Conservation (phyloP, 148 eudicot species). For the Linanthus parryae region DNA sequence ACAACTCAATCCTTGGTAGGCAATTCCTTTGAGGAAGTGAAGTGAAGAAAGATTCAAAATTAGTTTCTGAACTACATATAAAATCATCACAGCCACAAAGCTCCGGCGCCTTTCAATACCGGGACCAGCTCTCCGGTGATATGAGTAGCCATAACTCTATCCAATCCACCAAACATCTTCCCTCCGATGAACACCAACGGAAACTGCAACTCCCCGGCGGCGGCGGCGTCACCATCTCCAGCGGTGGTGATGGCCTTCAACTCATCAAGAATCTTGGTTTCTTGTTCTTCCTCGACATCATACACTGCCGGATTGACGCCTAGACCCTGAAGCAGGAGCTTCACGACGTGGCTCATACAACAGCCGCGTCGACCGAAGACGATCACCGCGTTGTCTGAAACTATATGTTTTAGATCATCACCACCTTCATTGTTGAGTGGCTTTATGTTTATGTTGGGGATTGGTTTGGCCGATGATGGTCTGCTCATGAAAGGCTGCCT, state of each 20-base stretch:
- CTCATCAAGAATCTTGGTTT: slow-evolving; percentile 17
- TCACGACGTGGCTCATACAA: slow-evolving; percentile 57
- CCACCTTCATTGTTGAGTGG: background rate
- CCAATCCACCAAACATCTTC: slow-evolving; percentile 58
- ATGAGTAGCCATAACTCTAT: slow-evolving; percentile 55
- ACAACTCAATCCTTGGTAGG: too few species aligned
- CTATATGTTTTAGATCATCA: slow-evolving; percentile 19
- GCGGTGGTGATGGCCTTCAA: slow-evolving; percentile 10
- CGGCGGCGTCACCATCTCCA: background rate
- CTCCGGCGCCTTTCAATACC: slow-evolving; percentile 53
- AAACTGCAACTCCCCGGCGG: slow-evolving; percentile 21
- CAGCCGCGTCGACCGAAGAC: slow-evolving; percentile 44
- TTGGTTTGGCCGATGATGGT: background rate
- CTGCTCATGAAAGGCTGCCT: background rate
- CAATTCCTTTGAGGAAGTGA: background rate
- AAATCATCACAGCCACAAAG: slow-evolving; percentile 51
- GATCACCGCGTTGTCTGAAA: slow-evolving; percentile 40
- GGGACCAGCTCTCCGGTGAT: slow-evolving; percentile 63
- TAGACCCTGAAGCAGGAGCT: slow-evolving; percentile 37
- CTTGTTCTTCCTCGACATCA: slow-evolving; percentile 45
- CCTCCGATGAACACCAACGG: slow-evolving; percentile 81
- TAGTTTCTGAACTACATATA: background rate
- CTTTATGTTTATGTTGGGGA: background rate
- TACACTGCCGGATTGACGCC: slow-evolving; percentile 46
- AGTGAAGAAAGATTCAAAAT: background rate